Conservation (phyloP, 164 flowering plant species). For the Platanus orientalis region DNA sequence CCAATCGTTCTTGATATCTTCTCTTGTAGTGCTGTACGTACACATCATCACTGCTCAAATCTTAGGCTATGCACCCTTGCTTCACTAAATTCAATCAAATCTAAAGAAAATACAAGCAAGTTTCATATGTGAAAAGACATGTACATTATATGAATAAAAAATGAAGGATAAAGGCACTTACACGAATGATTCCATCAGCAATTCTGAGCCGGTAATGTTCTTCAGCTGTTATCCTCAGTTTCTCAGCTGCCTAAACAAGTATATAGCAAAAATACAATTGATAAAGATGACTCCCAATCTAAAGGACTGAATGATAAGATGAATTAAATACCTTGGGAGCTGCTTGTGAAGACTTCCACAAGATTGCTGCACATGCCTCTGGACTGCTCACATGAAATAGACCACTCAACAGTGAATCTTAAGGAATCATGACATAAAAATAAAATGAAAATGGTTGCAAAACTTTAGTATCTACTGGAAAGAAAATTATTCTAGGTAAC, state of each 20-base stretch:
- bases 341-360: slow-evolving; percentile 32
- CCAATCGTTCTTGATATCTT: too few relatives aligned
- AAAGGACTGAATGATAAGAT: neutral
- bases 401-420: neutral
- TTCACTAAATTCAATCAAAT: too few relatives aligned
- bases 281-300: neutral
- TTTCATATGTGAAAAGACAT: neutral
- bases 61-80: too few relatives aligned
- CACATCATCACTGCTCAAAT: too few relatives aligned
- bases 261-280: neutral
- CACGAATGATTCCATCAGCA: slow-evolving; percentile 36
- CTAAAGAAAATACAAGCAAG: neutral
- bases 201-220: slow-evolving; percentile 25
- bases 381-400: slow-evolving; percentile 20
- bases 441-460: neutral
- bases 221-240: slow-evolving; percentile 29
- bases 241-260: slow-evolving; percentile 26
- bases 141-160: too few relatives aligned
- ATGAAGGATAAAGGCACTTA: slow-evolving; percentile 4
- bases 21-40: too few relatives aligned
- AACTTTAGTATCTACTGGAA: too few relatives aligned
- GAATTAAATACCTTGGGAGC: slow-evolving; percentile 28
- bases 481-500: too few relatives aligned
- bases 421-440: neutral
- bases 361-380: slow-evolving; percentile 36